Base-by-base conservation (phyloP, 1,284 basidiomycete species). In the Nidula niveotomentosa region DNA sequence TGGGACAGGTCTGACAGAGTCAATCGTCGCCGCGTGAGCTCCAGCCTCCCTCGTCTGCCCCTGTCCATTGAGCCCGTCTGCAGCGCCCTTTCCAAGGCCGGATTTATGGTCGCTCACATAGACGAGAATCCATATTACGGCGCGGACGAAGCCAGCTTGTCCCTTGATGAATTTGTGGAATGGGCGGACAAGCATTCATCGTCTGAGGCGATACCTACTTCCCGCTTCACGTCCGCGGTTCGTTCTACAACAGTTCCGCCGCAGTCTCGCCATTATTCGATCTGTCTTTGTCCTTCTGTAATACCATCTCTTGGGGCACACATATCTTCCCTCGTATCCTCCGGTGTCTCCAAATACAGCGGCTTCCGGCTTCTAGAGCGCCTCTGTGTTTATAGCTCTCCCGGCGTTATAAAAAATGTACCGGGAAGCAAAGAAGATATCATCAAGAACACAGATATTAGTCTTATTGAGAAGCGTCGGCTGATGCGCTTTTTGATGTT, bases 401-500 rank as follows among this genome's bases (percentile, higher is more conserved):
- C 73, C 10, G 74, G 72, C 6, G 65, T 60, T 44, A 74, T 90
- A 39, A 82, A 81, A 60, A 78, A 74, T 48, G 96, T 98, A 0
- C 96, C 96, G 0, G 86, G 88, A 33, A 92, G 86, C 73, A 98
- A 98, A 69, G 94, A 96, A 70, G 92, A 94, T 57, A 84, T 99
- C 18, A 98, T 99, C 81, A 94, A 91, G 73, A 88, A 86, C 71
- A 88, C 87, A 65, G 78, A 77, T 4, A 81, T 98, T 10, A 80
- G 80, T 3, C 78, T 98, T 6, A 70, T 96, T 36, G 93, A 96
- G 58, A 99, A 98, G 74, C 79, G 96, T 44, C 81, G 90, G 39
- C 76, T 99, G 39, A 98, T 98, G 92, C 93, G 96, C 59, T 93
- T 97, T 62, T 74, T 99, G 36, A 80, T 87, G 63, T 95, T 93